Base-by-base conservation (phyloP, 495 filamentous ascomycete species). In the Astrothelium macrocarpum region DNA sequence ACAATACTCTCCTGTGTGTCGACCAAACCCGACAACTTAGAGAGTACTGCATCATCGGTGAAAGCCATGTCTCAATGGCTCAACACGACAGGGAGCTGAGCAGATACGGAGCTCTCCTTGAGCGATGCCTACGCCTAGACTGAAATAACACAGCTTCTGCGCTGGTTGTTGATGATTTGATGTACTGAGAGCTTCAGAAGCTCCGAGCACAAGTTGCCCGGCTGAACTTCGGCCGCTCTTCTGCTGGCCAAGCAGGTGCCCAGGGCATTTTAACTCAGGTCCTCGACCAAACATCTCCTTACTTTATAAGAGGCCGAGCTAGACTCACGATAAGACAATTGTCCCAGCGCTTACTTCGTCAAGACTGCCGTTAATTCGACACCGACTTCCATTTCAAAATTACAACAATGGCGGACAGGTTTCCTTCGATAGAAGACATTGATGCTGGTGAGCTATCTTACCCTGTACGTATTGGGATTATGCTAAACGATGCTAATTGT, bases 1-100 rank as follows among this genome's bases (percentile, higher is more conserved):
- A 95, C 90, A 69, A 97, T 96, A 77, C 89, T 90, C 68, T 97
- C 94, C 72, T 97, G 91, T 14, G 89, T 91, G 78, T 98, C 94
- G 77, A 95, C 96, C 56, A 99, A 82, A 43, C 90, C 87, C 31
- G 91, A 94, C 31, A 99, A 86, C 82, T 97, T 97, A 59, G 94
- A 89, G 67, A 88, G 84, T 25, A 97, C 90, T 32, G 90, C 86
- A 77, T 99, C 94, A 74, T 95, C 90, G 60, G 86, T 93, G 76
- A 95, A 97, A 29, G 94, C 84, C 94, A 98, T 98, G 0, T 45
- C 45, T 28, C 49, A 56, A 29, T 29, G 26, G 25, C 20, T 25
- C 7, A 9, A 29, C 4, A 29, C 12, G 9, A 26, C 7, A 29
- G 23, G 5, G n/a, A n/a, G n/a, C n/a, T n/a, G n/a, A n/a, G n/a